Percentiles rank a stretch among this genome's conserved stretches.
Conservation (phyloP, 495 filamentous ascomycete species). For the Daldinia bambusicola region DNA sequence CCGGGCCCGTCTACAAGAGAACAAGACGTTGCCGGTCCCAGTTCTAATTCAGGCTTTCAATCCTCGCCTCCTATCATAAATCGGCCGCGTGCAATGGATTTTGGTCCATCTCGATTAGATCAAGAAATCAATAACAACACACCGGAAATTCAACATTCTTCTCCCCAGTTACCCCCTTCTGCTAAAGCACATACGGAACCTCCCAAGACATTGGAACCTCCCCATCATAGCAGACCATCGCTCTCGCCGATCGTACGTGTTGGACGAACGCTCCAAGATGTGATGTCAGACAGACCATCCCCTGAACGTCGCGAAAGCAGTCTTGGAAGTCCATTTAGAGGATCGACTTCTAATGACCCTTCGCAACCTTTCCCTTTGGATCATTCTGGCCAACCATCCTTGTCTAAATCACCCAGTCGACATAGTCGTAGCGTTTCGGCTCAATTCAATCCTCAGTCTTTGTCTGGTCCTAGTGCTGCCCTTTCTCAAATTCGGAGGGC, state of each 20-base stretch:
- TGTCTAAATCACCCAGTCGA: constrained; percentile 37
- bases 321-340: constrained; percentile 64
- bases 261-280: constrained; percentile 61
- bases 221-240: constrained; percentile 49
- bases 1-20: constrained; percentile 21
- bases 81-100: constrained; percentile 45
- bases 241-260: constrained; percentile 64
- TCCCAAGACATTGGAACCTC: constrained; percentile 37
- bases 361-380: constrained; percentile 28
- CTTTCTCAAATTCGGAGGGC: constrained; percentile 21
- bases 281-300: constrained; percentile 63
- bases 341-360: constrained; percentile 49
- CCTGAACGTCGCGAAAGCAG: constrained; percentile 56
- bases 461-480: constrained; percentile 19
- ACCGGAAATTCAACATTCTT: constrained; percentile 47
- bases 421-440: constrained; percentile 21
- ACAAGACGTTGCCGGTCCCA: constrained; percentile 7
- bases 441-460: constrained; percentile 23
- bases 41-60: constrained; percentile 31
- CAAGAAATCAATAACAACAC: constrained; percentile 44
- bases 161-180: constrained; percentile 47
- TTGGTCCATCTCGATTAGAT: constrained; percentile 39
- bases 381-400: constrained; percentile 16
- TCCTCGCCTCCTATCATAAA: constrained; percentile 45
- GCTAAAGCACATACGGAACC: constrained; percentile 40